These are phyloP conservation scores for Lolium perenne DNA, from an alignment of 176 grass and related monocot genomes.

Conservation along the genomic window DNA sequence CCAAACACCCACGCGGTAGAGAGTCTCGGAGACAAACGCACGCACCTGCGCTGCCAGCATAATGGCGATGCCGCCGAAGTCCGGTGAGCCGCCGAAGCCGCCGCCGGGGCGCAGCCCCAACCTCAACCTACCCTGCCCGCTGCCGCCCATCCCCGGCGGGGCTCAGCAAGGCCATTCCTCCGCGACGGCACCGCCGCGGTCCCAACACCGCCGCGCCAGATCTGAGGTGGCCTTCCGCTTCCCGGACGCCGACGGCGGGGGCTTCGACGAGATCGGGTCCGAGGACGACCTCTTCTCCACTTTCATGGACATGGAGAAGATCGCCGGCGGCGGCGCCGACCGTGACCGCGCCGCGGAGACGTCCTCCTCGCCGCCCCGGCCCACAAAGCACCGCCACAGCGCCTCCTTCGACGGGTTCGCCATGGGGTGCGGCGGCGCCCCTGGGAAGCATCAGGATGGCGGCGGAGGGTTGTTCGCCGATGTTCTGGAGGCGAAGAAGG, in stretches of 20 bases:
- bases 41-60: conserved; percentile 12
- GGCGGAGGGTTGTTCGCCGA: conserved; percentile 59
- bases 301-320: conserved; percentile 99
- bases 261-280: conserved; percentile 82
- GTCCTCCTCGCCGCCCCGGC: conserved; percentile 53
- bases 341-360: conserved; percentile 78
- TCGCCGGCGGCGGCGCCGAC: conserved; percentile 50
- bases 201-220: conserved; percentile 93
- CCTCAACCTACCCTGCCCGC: conserved; percentile 57
- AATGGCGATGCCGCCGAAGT: conserved; percentile 80
- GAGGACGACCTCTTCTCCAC: conserved; percentile 97
- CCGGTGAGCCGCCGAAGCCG: conserved; percentile 60
- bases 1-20: background rate
- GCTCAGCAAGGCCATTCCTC: background rate
- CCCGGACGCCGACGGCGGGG: conserved; percentile 51
- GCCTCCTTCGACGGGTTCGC: conserved; percentile 84
- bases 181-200: conserved; percentile 31
- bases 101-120: conserved; percentile 45
- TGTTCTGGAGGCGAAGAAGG: conserved; percentile 83
- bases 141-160: conserved; percentile 48
- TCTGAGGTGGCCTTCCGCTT: conserved; percentile 94
- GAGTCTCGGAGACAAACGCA: background rate
- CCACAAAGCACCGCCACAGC: conserved; percentile 88
- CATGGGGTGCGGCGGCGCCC: conserved; percentile 24
- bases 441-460: conserved; percentile 33